These are phyloP conservation scores for Tricholoma bakamatsutake DNA, from an alignment of 768 basidiomycete genomes.

Conservation along the genomic window DNA sequence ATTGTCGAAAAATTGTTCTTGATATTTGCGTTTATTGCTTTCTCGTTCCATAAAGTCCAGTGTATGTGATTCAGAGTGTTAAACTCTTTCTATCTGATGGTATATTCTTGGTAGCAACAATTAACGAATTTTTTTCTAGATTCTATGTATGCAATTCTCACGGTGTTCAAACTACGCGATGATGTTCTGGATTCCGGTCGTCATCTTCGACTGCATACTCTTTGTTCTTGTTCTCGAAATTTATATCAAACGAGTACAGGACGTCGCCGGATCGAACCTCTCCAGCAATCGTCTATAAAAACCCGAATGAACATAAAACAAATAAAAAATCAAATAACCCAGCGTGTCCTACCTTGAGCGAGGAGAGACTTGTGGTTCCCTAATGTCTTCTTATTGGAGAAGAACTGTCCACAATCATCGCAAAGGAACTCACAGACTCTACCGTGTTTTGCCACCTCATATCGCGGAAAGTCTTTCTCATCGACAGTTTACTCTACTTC, in stretches of 20 bases:
- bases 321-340: constrained; percentile 29
- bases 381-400: constrained; percentile 45
- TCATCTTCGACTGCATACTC: constrained; percentile 18
- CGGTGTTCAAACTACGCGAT: constrained; percentile 13
- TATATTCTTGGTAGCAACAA: constrained; percentile 5
- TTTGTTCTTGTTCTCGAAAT: constrained; percentile 15
- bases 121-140: no score
- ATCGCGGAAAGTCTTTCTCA: constrained; percentile 18
- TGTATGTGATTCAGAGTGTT: constrained; percentile 5
- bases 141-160: constrained; percentile 17
- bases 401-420: constrained; percentile 46
- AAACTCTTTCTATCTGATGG: not conserved
- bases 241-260: constrained; percentile 10
- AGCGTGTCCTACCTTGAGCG: constrained; percentile 42
- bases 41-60: constrained; percentile 8
- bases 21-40: constrained; percentile 12
- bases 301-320: not conserved
- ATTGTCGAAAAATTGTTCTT: constrained; percentile 10
- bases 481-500: constrained; percentile 22
- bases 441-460: constrained; percentile 54
- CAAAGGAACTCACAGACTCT: constrained; percentile 51
- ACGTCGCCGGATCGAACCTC: constrained; percentile 1
- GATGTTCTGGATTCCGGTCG: constrained; percentile 20
- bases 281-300: constrained; percentile 9
- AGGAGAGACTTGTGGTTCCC: constrained; percentile 52